Evolutionary conservation across 1,139 yeast species (phyloP).

Genomic region (Arxiozyma telluris): DNA sequence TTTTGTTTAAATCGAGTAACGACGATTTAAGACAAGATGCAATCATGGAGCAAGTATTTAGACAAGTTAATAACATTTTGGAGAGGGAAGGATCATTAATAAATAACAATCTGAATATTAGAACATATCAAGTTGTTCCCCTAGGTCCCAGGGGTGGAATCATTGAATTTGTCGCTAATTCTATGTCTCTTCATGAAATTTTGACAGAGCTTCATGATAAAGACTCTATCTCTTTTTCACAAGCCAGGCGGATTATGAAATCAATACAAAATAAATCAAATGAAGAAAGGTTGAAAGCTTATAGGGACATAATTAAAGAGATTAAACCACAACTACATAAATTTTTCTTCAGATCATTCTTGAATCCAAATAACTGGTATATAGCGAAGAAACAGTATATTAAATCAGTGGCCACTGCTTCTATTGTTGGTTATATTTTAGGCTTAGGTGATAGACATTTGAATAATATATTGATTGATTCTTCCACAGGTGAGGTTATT

Average conservation of each 20-base stretch:
- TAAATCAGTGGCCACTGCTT: conserved; percentile 73
- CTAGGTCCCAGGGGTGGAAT: conserved; percentile 82
- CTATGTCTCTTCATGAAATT: conserved; percentile 62
- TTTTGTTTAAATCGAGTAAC: conserved; percentile 72
- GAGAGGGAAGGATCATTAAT: conserved; percentile 48
- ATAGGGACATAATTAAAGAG: conserved; percentile 39
- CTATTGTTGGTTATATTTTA: conserved; percentile 76
- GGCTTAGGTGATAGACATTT: conserved; percentile 96
- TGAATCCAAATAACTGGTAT: conserved; percentile 67
- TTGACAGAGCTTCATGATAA: conserved; percentile 51
- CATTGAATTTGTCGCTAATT: conserved; percentile 79
- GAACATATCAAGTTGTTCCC: conserved; percentile 88
- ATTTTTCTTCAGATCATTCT: conserved; percentile 64
- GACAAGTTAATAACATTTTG: conserved; percentile 70
- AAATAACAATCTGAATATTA: conserved; percentile 47
- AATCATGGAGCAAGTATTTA: conserved; percentile 95
- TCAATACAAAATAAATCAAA: conserved; percentile 42
- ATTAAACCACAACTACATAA: conserved; percentile 60
- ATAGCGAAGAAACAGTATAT: conserved; percentile 55
- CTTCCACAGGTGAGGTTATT: conserved; percentile 74
- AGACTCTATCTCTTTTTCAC: conserved; percentile 41
- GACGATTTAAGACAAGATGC: conserved; percentile 95
- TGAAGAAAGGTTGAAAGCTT: conserved; percentile 43
- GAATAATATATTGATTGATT: conserved; percentile 79
- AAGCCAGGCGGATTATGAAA: conserved; percentile 62